Evolutionary conservation across 306 rosid genomes (phyloP), one percentile per base, ranked within the genome.

Genomic region (Albizia julibrissin): DNA sequence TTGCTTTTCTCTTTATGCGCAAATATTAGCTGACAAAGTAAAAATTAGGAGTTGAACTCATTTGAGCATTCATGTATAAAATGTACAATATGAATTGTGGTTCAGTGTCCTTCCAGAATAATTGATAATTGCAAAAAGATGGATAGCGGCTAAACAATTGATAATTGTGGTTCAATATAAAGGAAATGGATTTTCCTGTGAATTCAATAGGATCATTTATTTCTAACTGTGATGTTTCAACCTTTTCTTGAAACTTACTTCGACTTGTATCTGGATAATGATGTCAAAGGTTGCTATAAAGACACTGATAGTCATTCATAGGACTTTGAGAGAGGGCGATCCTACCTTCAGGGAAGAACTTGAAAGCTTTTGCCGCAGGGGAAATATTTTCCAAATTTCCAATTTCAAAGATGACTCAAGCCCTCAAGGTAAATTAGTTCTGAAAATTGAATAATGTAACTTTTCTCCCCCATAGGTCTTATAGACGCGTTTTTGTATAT

Each of bases 321-420:
- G 99, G 82, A 93, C 94, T 73, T 80, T 96, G 84, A 91, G 99
- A 84, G 99, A 93, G 83, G 98, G 97, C 39, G 98, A 96, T 85
- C 99, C 98, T 59, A 96, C 98, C 5, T 93, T 93, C 75, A 87
- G 97, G 82, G 99, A 96, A 84, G 98, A 96, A 83, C 89, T 96
- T 80, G 79, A 90, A 21, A 90, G 88, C 83, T 96, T 87, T 79
- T 83, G 97, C 4, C 87, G 87, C 33, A 85, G 94, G 72, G 98
- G 94, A 74, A 90, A 91, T 39, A 75, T 93, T 85, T 89, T 96
- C 84, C 98, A 93, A 85, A 92, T 96, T 87, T 89, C 97, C n/a
- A 90, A 93, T 78, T 96, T 96, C 77, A 93, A 91, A 87, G 99
- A 96, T 47, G 99, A 96, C 56, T 92, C 99, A 66, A 93, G 97